Evolutionary conservation across 2,329 filamentous ascomycete genomes (phyloP).

Genomic region (Fusarium equiseti): DNA sequence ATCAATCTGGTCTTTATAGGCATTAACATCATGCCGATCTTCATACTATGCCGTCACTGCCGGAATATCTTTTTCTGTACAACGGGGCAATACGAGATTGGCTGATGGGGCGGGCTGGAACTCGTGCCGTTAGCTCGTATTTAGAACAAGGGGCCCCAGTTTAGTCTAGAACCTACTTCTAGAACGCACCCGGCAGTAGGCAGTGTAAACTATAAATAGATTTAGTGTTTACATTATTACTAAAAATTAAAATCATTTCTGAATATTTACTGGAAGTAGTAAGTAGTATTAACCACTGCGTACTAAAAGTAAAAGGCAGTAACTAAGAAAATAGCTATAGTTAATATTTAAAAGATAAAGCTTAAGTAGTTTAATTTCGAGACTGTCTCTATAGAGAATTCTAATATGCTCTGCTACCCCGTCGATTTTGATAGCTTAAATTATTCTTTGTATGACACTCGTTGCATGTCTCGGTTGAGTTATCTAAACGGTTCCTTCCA

Average conservation of each 20-base stretch:
- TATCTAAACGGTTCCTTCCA: not conserved
- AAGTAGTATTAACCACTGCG: accelerated
- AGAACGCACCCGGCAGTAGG: not conserved
- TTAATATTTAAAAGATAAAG: no score
- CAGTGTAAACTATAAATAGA: not conserved
- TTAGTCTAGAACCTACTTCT: not conserved
- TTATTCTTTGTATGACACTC: not conserved
- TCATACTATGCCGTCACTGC: not conserved
- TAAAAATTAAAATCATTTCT: not conserved
- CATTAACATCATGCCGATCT: not conserved
- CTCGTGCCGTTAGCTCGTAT: not conserved
- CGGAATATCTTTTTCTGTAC: not conserved
- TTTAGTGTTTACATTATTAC: not conserved
- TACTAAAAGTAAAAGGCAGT: not conserved
- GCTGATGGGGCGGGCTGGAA: not conserved
- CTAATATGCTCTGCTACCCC: no score
- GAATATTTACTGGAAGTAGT: accelerated
- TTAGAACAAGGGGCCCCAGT: not conserved
- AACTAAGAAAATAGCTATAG: not conserved
- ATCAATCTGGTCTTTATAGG: not conserved
- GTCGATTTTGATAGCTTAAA: no score
- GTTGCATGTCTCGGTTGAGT: not conserved
- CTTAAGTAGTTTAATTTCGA: no score
- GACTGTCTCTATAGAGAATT: no score
- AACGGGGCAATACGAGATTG: not conserved